phyloP scores from a whole-genome alignment of 768 basidiomycete genomes.

The Auriscalpium orientale region DNA sequence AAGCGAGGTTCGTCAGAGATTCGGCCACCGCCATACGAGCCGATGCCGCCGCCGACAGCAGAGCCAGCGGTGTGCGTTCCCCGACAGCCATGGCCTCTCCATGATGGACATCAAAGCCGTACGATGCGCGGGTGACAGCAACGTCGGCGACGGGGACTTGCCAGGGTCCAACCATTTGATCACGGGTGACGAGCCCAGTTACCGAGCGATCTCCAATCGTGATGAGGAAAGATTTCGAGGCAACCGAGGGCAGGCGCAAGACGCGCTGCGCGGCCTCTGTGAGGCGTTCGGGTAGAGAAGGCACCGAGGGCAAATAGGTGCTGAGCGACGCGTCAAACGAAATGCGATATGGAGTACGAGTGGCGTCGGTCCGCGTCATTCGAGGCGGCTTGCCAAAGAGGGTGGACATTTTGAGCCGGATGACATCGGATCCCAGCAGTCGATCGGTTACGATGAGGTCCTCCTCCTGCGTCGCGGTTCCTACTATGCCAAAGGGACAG shows the following conservation, averaged over 20 bases:
- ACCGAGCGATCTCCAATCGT: conserved; percentile 95
- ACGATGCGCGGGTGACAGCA: conserved; percentile 90
- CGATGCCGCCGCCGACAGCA: conserved; percentile 82
- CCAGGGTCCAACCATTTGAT: conserved; percentile 99
- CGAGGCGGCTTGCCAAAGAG: conserved; percentile 95
- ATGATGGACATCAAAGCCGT: conserved; percentile 75
- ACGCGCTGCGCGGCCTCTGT: conserved; percentile 69
- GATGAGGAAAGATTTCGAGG: conserved; percentile 94
- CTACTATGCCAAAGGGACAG: conserved; percentile 90
- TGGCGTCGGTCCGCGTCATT: conserved; percentile 70
- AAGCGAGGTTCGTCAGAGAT: conserved; percentile 84
- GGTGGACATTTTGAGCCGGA: conserved; percentile 88
- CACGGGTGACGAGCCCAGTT: conserved; percentile 89
- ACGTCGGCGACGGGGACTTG: conserved; percentile 97
- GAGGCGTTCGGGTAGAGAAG: conserved; percentile 40
- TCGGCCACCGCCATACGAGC: conserved; percentile 96
- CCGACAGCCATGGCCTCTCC: conserved; percentile 99
- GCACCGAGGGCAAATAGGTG: conserved; percentile 48
- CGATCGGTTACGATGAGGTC: conserved; percentile 86
- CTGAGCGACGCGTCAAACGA: conserved; percentile 69
- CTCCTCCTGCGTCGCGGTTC: conserved; percentile 74
- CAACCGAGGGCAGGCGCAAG: conserved; percentile 86
- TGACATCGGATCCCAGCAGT: conserved; percentile 69
- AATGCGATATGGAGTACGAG: conserved; percentile 30
- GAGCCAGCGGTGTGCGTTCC: conserved; percentile 88